Percentiles rank a stretch among this genome's conserved stretches.
phyloP scores from a whole-genome alignment of 2,329 filamentous ascomycete species.

The Hymenoscyphus fraxineus region DNA sequence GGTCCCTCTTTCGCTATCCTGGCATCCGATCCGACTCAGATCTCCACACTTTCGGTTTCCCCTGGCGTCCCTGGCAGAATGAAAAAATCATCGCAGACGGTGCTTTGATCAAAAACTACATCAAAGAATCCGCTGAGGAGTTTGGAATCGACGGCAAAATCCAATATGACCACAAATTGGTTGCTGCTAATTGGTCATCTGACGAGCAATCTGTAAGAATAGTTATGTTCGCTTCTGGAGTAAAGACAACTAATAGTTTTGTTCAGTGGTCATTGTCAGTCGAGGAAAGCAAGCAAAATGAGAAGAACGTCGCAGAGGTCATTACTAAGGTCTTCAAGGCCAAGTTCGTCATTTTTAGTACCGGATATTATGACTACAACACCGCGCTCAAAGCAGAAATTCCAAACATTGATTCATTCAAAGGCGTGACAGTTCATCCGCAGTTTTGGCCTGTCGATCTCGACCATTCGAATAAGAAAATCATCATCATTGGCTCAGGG shows the following conservation, averaged over 20 bases:
- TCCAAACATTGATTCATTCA: slow-evolving; percentile 55
- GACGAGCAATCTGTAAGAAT: slow-evolving; percentile 39
- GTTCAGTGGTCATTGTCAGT: slow-evolving; percentile 48
- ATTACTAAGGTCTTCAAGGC: slow-evolving; percentile 30
- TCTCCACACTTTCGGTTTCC: slow-evolving; percentile 60
- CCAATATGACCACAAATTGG: slow-evolving; percentile 47
- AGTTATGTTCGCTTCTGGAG: background rate
- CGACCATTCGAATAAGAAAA: slow-evolving; percentile 56
- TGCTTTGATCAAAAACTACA: slow-evolving; percentile 50
- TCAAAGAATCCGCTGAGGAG: slow-evolving; percentile 47
- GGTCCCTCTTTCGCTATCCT: slow-evolving; percentile 74
- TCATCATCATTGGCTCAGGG: slow-evolving; percentile 51
- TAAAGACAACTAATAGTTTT: background rate
- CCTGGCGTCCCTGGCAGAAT: slow-evolving; percentile 65
- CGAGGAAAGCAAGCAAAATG: slow-evolving; percentile 34
- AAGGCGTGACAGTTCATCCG: slow-evolving; percentile 60
- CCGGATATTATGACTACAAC: slow-evolving; percentile 62
- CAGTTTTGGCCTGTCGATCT: slow-evolving; percentile 70
- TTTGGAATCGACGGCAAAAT: slow-evolving; percentile 54
- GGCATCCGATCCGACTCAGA: slow-evolving; percentile 65
- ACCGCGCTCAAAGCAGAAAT: slow-evolving; percentile 51
- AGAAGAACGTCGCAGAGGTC: slow-evolving; percentile 17
- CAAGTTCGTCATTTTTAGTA: slow-evolving; percentile 54
- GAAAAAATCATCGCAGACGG: slow-evolving; percentile 49
- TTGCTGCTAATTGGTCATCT: slow-evolving; percentile 51